Base-by-base conservation (phyloP, 306 rosid species). In the Ziziphus jujuba region DNA sequence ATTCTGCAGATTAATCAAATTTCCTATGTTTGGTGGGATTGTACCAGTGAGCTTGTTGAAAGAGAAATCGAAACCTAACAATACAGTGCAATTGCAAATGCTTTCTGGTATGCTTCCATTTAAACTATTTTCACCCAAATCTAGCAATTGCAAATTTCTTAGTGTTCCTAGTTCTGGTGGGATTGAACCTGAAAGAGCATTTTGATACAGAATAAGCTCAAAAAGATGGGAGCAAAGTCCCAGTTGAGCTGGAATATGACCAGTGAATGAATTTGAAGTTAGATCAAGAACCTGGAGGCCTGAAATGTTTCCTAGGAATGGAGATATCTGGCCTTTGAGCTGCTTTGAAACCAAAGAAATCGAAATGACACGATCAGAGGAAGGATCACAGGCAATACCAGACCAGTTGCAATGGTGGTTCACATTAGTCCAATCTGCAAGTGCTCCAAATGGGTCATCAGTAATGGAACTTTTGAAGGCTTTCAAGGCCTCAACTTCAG, bases 211-310 rank as follows among this genome's bases (percentile, higher is more conserved):
- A 28, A 11, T 0, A 0, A 91, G 87, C 59, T 66, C n/a, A 63
- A 90, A 61, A 55, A 89, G 96, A 31, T 87, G 85, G 65, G 90
- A 76, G 64, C 93, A 83, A 44, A 48, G 78, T 66, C 88, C 81
- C 57, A 88, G 78, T 56, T 87, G 78, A 76, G 72, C 40, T 56
- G 96, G 97, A 77, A 91, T 83, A 60, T 25, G 40, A 16, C 91
- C 96, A 19, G 84, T 61, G 66, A 89, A 89, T n/a, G 84, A 85
- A 57, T 89, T 91, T 52, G 79, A 69, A 72, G 85, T 51, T 56
- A 91, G 59, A 67, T 89, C 96, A 79, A 91, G 83, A 89, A 85
- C 81, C 84, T 85, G 90, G 75, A 91, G 97, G 69, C 66, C 63
- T 16, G 97, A 87, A 68, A 91, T 47, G 79, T 91, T 91, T 36